A percentile compares a stretch with the other conserved stretches of the same genome.
phyloP scores from a whole-genome alignment of 805 yeast genomes.

The Spathaspora passalidarum region DNA sequence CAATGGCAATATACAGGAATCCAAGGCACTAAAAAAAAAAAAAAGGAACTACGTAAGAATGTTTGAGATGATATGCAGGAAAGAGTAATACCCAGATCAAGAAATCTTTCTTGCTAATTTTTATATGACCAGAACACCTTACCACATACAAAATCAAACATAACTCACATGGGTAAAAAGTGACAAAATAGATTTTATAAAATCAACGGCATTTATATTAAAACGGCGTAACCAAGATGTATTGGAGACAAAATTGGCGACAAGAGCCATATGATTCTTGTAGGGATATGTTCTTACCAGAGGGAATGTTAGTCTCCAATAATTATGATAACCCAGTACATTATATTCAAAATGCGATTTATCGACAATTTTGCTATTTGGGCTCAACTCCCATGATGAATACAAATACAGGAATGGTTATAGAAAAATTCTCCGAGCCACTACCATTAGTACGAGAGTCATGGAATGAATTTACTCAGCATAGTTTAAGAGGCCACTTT shows the following conservation, averaged over 20 bases:
- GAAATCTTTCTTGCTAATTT: background rate
- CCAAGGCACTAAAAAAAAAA: background rate
- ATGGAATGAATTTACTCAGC: constrained; percentile 46
- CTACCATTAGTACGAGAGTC: constrained; percentile 45
- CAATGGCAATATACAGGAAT: background rate
- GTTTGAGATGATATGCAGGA: background rate
- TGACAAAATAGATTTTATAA: too few species aligned
- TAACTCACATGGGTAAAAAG: too few species aligned
- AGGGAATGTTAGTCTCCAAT: constrained; percentile 29
- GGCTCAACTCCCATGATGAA: constrained; percentile 34
- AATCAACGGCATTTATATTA: too few species aligned
- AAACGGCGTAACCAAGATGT: constrained; percentile 20
- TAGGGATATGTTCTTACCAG: constrained; percentile 23
- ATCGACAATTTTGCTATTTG: constrained; percentile 31
- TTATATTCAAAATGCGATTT: constrained; percentile 21
- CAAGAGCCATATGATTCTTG: constrained; percentile 29
- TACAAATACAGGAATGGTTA: constrained; percentile 33
- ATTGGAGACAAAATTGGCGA: constrained; percentile 29
- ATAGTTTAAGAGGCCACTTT: constrained; percentile 41
- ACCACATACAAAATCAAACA: too few species aligned
- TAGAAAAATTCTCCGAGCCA: constrained; percentile 21
- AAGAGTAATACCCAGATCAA: too few species aligned
- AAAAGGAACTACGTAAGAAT: background rate
- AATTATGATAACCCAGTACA: constrained; percentile 14
- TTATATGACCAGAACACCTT: background rate